These are phyloP conservation scores for Fusarium dlaminii DNA, from an alignment of 2,329 filamentous ascomycete genomes.

Conservation along the genomic window DNA sequence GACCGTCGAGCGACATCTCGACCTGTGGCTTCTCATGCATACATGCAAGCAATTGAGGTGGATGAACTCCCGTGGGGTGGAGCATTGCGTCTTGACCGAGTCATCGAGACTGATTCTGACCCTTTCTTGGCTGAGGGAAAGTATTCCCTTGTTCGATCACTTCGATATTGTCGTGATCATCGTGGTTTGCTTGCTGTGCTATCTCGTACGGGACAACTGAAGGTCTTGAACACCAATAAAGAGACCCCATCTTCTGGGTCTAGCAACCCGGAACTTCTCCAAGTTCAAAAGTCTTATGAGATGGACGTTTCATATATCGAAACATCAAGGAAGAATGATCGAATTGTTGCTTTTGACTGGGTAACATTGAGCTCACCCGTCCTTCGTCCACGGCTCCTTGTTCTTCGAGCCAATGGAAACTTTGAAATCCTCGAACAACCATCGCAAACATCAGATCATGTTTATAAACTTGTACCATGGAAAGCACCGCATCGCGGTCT, in stretches of 20 bases:
- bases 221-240: constrained; percentile 66
- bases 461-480: constrained; percentile 71
- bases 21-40: constrained; percentile 61
- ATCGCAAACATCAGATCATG: constrained; percentile 64
- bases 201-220: constrained; percentile 70
- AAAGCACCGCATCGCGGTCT: constrained; percentile 66
- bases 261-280: constrained; percentile 66
- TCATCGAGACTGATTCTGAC: constrained; percentile 64
- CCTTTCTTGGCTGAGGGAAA: constrained; percentile 62
- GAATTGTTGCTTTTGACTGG: constrained; percentile 76
- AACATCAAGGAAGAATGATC: constrained; percentile 62
- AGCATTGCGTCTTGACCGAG: constrained; percentile 65
- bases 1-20: constrained; percentile 73
- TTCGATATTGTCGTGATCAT: constrained; percentile 71
- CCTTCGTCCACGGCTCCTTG: constrained; percentile 66
- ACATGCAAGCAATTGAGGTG: constrained; percentile 67
- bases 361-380: constrained; percentile 66
- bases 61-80: constrained; percentile 71
- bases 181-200: constrained; percentile 69
- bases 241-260: constrained; percentile 58
- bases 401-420: constrained; percentile 67
- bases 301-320: constrained; percentile 68
- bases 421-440: constrained; percentile 72
- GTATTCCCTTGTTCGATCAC: constrained; percentile 68
- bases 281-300: constrained; percentile 68